These are phyloP conservation scores for Helminthosporium solani DNA, from an alignment of 2,329 filamentous ascomycete genomes.

Conservation along the genomic window DNA sequence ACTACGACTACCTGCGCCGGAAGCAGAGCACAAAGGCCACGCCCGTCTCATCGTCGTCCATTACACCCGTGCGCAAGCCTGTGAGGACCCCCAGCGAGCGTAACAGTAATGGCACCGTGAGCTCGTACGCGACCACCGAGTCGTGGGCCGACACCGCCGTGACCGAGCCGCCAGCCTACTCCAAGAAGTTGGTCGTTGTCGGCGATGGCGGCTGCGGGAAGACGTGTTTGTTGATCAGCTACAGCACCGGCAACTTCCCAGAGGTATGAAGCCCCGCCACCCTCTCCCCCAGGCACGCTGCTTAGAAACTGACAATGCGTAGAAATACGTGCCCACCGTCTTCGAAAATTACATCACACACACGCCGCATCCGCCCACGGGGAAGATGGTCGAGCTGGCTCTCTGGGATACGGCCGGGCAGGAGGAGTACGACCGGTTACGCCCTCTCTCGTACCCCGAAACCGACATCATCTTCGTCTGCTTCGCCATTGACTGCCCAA, in stretches of 20 bases:
- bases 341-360: slow-evolving; percentile 99
- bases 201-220: slow-evolving; percentile 98
- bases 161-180: slow-evolving; percentile 89
- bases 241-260: slow-evolving; percentile 97
- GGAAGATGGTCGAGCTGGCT: slow-evolving; percentile 94
- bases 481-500: slow-evolving; percentile 98
- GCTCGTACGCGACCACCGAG: slow-evolving; percentile 76
- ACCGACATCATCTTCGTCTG: slow-evolving; percentile 98
- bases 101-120: slow-evolving; percentile 86
- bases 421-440: slow-evolving; percentile 95
- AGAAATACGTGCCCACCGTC: slow-evolving; percentile 99
- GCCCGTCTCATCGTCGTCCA: slow-evolving; percentile 31
- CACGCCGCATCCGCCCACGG: slow-evolving; percentile 80
- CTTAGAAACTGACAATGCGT: slow-evolving; percentile 7
- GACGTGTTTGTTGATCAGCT: slow-evolving; percentile 97
- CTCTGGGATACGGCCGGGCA: slow-evolving; percentile 98
- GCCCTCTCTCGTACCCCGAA: slow-evolving; percentile 95
- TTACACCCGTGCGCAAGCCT: slow-evolving; percentile 43
- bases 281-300: no score
- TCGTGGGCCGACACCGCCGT: slow-evolving; percentile 74
- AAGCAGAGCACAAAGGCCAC: slow-evolving; percentile 52
- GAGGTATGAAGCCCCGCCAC: no score
- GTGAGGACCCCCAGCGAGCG: slow-evolving; percentile 59
- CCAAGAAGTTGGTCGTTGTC: slow-evolving; percentile 99
- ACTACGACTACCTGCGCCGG: slow-evolving; percentile 60